Evolutionary conservation across 805 yeast species (phyloP), one percentile per base, ranked within the genome.

Genomic region (Saccharomycopsis capsularis): DNA sequence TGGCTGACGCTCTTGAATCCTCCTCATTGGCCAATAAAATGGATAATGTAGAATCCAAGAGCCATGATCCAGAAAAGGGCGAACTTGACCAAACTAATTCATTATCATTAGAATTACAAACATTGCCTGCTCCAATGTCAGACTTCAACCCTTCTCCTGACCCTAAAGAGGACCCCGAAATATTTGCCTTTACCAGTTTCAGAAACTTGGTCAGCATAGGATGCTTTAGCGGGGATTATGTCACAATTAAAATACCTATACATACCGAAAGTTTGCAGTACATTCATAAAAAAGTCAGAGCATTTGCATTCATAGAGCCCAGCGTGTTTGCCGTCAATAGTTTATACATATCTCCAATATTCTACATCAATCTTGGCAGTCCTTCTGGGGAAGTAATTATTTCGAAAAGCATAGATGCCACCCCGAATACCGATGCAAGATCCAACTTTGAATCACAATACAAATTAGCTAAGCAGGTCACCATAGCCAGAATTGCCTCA

Each of bases 271-370:
- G 13, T 7, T 29, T 29, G 11, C 15, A 34, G n/a, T 34, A 36
- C 4, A 22, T 43, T 21, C 13, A 29, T 5, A 25, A 16, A 22
- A 37, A 35, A 29, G 40, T 51, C 53, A 72, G 25, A 48, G 51
- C 83, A 0, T 74, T 76, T 52, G 73, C 91, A 1, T 74, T 82
- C 48, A 71, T 79, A 2, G 91, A 82, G 53, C 89, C 93, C 16
- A 78, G 75, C 57, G 57, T 59, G 2, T 74, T 70, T 53, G 53
- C 62, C 2, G 29, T 57, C 0, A 70, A 69, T 1, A 58, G 63
- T 1, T 54, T 83, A 0, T 77, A 79, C 58, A 40, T 83, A 2
- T 81, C 93, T 0, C 95, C 95, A 0, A 59, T 84, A 7, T 65
- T 82, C 13, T 59, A 73, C 32, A 60, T 74, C 44, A 83, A 79